A percentile compares a stretch with the other conserved stretches of the same genome.
Conservation (phyloP, 1,284 basidiomycete species). For the Rhodotorula sp. region DNA sequence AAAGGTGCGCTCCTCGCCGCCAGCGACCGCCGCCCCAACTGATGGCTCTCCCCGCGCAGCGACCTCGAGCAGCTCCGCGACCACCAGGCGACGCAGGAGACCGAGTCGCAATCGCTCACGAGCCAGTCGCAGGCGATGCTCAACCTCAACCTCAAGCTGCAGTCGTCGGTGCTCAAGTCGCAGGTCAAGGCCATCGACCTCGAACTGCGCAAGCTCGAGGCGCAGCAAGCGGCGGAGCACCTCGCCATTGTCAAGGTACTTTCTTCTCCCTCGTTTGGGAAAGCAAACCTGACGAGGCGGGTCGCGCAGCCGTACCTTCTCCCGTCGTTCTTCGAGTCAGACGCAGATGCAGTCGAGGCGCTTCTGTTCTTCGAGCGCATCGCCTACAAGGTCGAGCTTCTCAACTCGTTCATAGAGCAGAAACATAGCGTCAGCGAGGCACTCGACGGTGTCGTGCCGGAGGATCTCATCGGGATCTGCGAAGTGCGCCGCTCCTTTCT, state of each 20-base stretch:
- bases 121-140: slow-evolving; percentile 78
- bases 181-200: slow-evolving; percentile 84
- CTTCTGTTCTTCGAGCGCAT: slow-evolving; percentile 89
- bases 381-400: slow-evolving; percentile 77
- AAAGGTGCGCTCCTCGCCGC: slow-evolving; percentile 61
- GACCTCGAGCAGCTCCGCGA: slow-evolving; percentile 79
- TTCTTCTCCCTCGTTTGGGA: slow-evolving; percentile 31
- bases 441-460: slow-evolving; percentile 74
- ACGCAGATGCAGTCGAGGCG: slow-evolving; percentile 79
- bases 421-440: slow-evolving; percentile 78
- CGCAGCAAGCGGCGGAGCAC: slow-evolving; percentile 74
- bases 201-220: slow-evolving; percentile 79
- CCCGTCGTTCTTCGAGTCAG: slow-evolving; percentile 75
- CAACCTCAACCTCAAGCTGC: slow-evolving; percentile 87
- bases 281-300: not conserved
- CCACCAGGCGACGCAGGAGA: slow-evolving; percentile 78
- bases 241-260: slow-evolving; percentile 59
- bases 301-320: slow-evolving; percentile 72
- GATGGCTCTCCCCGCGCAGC: slow-evolving; percentile 53
- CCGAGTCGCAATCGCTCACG: slow-evolving; percentile 71
- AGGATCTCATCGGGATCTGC: slow-evolving; percentile 80
- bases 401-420: slow-evolving; percentile 76
- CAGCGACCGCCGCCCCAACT: not conserved
- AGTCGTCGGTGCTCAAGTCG: slow-evolving; percentile 82
- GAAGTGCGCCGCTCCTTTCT: slow-evolving; percentile 61